Conservation (phyloP, 805 yeast species). For the Pichia phayaonensis region DNA sequence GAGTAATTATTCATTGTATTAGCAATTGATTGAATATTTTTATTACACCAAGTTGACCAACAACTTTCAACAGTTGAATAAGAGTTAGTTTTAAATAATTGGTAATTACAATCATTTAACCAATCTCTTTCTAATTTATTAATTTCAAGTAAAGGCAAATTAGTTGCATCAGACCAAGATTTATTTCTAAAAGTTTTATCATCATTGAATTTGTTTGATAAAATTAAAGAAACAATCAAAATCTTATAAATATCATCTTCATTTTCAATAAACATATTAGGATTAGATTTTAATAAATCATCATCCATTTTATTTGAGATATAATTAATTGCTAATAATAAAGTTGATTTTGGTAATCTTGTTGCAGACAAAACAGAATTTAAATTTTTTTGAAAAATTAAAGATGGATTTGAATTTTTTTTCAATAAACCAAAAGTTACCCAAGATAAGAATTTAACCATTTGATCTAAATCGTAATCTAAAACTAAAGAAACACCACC, state of each 20-base stretch:
- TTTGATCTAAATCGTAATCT: constrained; percentile 70
- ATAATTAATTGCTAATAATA: constrained; percentile 72
- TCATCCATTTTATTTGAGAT: constrained; percentile 49
- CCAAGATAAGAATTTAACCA: constrained; percentile 77
- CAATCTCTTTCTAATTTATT: constrained; percentile 62
- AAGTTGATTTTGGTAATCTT: constrained; percentile 75
- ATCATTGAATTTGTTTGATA: constrained; percentile 92
- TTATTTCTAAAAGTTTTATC: constrained; percentile 93
- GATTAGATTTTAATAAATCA: constrained; percentile 18
- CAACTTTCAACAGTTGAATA: constrained; percentile 29
- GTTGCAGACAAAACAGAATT: constrained; percentile 76
- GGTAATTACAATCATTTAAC: constrained; percentile 25
- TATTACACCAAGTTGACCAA: constrained; percentile 31
- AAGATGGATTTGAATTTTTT: constrained; percentile 38
- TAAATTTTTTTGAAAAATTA: constrained; percentile 50
- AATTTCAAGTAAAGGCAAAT: constrained; percentile 52
- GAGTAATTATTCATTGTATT: constrained; percentile 1
- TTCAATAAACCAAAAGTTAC: constrained; percentile 62
- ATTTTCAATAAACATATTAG: constrained; percentile 21
- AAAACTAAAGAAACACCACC: constrained; percentile 76
- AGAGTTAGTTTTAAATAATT: constrained; percentile 26
- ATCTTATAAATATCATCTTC: constrained; percentile 40
- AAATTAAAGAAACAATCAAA: constrained; percentile 60
- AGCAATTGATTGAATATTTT: constrained; percentile 3
- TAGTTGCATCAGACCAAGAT: constrained; percentile 96